Base-by-base conservation (phyloP, 805 yeast genomes). In the Candida nanaspora region DNA sequence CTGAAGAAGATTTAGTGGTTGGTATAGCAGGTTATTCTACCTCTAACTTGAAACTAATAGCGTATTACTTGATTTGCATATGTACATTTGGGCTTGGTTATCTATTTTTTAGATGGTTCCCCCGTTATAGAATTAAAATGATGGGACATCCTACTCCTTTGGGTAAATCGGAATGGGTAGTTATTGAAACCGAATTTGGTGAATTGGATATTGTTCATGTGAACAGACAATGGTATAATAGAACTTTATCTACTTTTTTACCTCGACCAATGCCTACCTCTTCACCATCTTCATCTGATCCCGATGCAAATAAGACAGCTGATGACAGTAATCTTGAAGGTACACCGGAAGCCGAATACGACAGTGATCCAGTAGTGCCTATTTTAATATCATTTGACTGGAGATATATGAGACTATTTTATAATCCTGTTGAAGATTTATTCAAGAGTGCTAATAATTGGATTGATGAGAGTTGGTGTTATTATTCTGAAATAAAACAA, bases 1-100 rank as follows among this genome's bases (percentile, higher is more conserved):
- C 96, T 0, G 98, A 93, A 59, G 98, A 93, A 57, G 99, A 93
- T 65, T 67, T 93, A 53, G 91, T 91, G 11, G 76, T 93, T 44
- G 96, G 95, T 46, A 84, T 93, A 46, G 98, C 97, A 0, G 98
- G 98, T 4, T 93, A 86, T 59, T 61, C 61, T 40, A 75, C 80
- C 14, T 74, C 80, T 11, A 54, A 54, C 37, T 40, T 69, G 48
- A 75, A 79, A 45, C 52, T 62, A 4, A 31, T 64, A 0, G 14
- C 72, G 1, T 88, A 81, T 56, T 72, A 75, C 44, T 13, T 73
- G 0, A 43, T 83, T 2, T 81, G 87, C 45, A 39, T 75, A 0
- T 25, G 63, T 2, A 77, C 96, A 0, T 57, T 76, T 3, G 99
- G 99, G 0, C 35, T 87, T 2, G 78, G 80, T 1, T 91, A 80